Evolutionary conservation across 495 filamentous ascomycete species (phyloP).

Genomic region (Pseudomonodictys pantanalensis): DNA sequence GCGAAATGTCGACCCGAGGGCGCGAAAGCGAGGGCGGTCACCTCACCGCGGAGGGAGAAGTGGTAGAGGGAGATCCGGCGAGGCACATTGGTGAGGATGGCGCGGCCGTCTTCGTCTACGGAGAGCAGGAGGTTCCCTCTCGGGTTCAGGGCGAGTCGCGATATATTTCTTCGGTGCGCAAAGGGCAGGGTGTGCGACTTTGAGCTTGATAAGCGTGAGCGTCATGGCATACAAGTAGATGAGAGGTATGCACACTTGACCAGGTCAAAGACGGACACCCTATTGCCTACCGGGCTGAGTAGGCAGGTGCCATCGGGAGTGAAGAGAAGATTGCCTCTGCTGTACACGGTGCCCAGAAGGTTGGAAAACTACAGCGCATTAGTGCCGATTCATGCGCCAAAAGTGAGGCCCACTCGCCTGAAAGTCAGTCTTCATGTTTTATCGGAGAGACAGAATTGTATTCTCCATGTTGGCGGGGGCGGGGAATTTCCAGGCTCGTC

Average conservation of each 20-base stretch:
- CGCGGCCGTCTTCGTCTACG: constrained; percentile 89
- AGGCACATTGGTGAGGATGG: constrained; percentile 84
- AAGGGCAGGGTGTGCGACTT: constrained; percentile 94
- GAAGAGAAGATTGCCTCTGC: constrained; percentile 93
- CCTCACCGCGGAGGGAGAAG: constrained; percentile 83
- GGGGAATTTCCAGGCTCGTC: constrained; percentile 9
- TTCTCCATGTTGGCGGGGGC: constrained; percentile 10
- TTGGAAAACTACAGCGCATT: constrained; percentile 71
- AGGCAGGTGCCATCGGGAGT: constrained; percentile 94
- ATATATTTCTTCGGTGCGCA: constrained; percentile 88
- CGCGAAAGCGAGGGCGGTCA: constrained; percentile 85
- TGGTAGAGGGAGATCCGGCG: constrained; percentile 84
- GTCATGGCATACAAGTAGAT: neutral
- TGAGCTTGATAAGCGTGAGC: constrained; percentile 57
- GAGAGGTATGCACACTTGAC: constrained; percentile 68
- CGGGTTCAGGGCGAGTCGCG: constrained; percentile 80
- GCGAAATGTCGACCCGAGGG: constrained; percentile 88
- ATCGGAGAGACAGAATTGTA: neutral
- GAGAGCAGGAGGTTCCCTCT: constrained; percentile 87
- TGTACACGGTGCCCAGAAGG: constrained; percentile 93
- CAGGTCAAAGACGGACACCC: constrained; percentile 92
- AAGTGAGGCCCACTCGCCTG: constrained; percentile 65
- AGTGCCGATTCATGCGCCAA: neutral
- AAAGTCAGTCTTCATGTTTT: constrained; percentile 96
- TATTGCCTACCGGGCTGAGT: constrained; percentile 95